These are phyloP conservation scores for Penicillium corylophilum DNA, from an alignment of 2,329 filamentous ascomycete species.

Conservation along the genomic window DNA sequence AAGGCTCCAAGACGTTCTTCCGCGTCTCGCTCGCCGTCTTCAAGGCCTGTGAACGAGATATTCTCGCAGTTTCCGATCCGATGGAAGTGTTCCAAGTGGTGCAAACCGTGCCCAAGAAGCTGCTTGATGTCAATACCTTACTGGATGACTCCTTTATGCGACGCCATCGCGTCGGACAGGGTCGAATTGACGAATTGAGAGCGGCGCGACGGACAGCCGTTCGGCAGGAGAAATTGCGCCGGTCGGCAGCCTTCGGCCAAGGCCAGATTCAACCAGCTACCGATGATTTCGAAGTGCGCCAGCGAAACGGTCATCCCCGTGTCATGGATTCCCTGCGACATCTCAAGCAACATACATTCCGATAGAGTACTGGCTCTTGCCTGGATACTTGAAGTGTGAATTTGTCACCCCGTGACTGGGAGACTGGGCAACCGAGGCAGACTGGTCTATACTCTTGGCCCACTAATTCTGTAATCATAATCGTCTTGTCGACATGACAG, in stretches of 20 bases:
- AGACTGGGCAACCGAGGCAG: neutral
- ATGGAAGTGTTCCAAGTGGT: conserved; percentile 97
- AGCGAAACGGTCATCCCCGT: conserved; percentile 29
- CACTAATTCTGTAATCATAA: conserved; percentile 23
- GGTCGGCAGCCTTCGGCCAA: conserved; percentile 37
- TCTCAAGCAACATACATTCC: conserved; percentile 36
- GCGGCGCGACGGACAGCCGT: conserved; percentile 61
- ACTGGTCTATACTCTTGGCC: neutral
- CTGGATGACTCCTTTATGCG: conserved; percentile 81
- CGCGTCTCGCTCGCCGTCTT: conserved; percentile 88
- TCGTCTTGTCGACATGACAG: conserved; percentile 9
- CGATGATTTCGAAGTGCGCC: conserved; percentile 33
- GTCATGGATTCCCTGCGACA: conserved; percentile 37
- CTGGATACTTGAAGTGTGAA: neutral
- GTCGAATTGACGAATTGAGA: conserved; percentile 73
- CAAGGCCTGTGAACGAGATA: conserved; percentile 79
- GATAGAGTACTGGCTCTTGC: conserved; percentile 10
- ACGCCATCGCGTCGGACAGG: conserved; percentile 77
- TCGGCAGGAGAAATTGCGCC: conserved; percentile 41
- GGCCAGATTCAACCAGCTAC: conserved; percentile 34
- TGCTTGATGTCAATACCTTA: conserved; percentile 78
- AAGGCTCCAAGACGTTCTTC: conserved; percentile 91
- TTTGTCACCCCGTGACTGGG: neutral
- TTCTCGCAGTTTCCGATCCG: conserved; percentile 75
- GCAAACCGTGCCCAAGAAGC: conserved; percentile 75